phyloP scores from a whole-genome alignment of 176 grass and related monocot genomes.

The Triticum timopheevii region DNA sequence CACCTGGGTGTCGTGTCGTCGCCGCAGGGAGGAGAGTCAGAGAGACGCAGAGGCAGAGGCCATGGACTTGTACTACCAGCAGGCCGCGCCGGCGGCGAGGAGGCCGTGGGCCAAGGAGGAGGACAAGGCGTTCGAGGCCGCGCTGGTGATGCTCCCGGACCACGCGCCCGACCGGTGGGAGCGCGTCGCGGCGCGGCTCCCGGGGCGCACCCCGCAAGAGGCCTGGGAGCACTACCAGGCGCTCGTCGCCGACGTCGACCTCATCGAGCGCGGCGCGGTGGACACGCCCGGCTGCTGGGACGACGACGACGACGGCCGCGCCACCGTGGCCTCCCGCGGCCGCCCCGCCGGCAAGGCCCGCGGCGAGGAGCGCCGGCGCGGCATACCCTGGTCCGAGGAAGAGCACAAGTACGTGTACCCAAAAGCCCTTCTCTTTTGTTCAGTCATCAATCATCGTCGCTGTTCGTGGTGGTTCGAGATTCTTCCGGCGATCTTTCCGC shows the following conservation, averaged over 20 bases:
- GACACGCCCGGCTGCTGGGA: slow-evolving; percentile 50
- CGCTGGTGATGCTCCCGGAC: slow-evolving; percentile 66
- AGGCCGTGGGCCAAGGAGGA: slow-evolving; percentile 67
- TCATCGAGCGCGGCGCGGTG: slow-evolving; percentile 77
- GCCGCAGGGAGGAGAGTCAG: background rate
- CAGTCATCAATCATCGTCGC: background rate
- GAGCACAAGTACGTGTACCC: slow-evolving; percentile 61
- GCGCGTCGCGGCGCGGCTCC: slow-evolving; percentile 52
- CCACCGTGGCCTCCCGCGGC: background rate
- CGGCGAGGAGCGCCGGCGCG: slow-evolving; percentile 44
- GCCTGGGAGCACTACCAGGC: slow-evolving; percentile 65
- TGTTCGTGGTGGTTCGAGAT: background rate
- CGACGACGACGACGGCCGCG: background rate
- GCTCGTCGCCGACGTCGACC: slow-evolving; percentile 60
- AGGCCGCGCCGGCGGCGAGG: background rate
- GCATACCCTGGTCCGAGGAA: slow-evolving; percentile 75
- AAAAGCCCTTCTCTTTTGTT: too few species aligned
- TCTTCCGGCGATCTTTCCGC: background rate
- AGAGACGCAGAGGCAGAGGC: background rate
- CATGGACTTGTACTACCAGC: slow-evolving; percentile 38
- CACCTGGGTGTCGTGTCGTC: slow-evolving; percentile 8
- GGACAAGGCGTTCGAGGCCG: slow-evolving; percentile 92
- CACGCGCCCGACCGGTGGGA: slow-evolving; percentile 57
- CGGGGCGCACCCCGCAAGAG: slow-evolving; percentile 53
- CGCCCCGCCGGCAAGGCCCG: background rate